A percentile compares a stretch with the other conserved stretches of the same genome.
These are phyloP conservation scores for Elaeis guineensis DNA, from an alignment of 176 grass and related monocot species.

Conservation along the genomic window DNA sequence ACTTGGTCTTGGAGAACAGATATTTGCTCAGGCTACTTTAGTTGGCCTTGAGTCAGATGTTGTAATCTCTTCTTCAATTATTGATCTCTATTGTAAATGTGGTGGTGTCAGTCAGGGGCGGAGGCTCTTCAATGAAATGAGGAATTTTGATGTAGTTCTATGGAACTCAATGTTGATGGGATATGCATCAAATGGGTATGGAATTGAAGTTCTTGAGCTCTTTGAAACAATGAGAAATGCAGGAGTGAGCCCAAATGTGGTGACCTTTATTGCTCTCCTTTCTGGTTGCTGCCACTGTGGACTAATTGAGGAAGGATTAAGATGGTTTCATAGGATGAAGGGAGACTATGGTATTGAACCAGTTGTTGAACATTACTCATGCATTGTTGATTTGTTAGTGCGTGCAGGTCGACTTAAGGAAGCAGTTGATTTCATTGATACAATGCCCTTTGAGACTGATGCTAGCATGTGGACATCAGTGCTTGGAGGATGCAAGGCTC, in stretches of 20 bases:
- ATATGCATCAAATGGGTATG: slow-evolving; percentile 70
- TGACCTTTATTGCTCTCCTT: slow-evolving; percentile 56
- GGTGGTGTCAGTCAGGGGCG: slow-evolving; percentile 36
- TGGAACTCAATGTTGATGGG: slow-evolving; percentile 77
- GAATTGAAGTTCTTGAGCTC: slow-evolving; percentile 38
- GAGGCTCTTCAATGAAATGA: slow-evolving; percentile 29
- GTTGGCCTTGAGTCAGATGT: slow-evolving; percentile 39
- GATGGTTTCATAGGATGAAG: slow-evolving; percentile 57
- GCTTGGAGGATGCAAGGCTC: slow-evolving; percentile 59
- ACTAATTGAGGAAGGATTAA: slow-evolving; percentile 50
- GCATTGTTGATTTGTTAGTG: slow-evolving; percentile 50
- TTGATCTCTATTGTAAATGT: slow-evolving; percentile 79
- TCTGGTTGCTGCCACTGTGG: slow-evolving; percentile 62
- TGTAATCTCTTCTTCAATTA: slow-evolving; percentile 36
- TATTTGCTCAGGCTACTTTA: slow-evolving; percentile 38
- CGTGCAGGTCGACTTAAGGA: slow-evolving; percentile 52
- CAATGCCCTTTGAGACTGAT: slow-evolving; percentile 65
- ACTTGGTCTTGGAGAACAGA: slow-evolving; percentile 48
- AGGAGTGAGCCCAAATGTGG: slow-evolving; percentile 36
- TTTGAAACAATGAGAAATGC: slow-evolving; percentile 35
- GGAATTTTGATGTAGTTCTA: slow-evolving; percentile 32
- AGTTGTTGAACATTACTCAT: slow-evolving; percentile 54
- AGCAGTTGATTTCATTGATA: slow-evolving; percentile 64
- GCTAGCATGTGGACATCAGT: slow-evolving; percentile 47
- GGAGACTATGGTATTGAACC: slow-evolving; percentile 36